These are phyloP conservation scores for Crithidia thermophila DNA, from an alignment of 208 protist species.

Conservation along the genomic window DNA sequence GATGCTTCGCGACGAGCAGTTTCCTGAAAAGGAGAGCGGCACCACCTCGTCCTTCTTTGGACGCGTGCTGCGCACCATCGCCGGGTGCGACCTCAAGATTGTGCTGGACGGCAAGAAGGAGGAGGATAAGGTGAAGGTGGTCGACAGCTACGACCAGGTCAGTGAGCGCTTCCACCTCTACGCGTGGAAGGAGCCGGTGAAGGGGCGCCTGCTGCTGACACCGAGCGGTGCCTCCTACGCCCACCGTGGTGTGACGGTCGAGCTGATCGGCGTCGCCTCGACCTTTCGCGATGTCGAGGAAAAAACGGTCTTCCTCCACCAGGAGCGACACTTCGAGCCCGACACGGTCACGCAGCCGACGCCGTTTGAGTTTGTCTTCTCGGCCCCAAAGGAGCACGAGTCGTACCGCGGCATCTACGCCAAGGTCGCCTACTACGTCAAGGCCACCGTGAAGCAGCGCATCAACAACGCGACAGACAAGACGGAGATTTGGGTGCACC, in stretches of 20 bases:
- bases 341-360: conserved; percentile 52
- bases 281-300: conserved; percentile 31
- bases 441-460: conserved; percentile 59
- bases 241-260: conserved; percentile 76
- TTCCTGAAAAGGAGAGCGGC: conserved; percentile 58
- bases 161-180: conserved; percentile 71
- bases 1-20: conserved; percentile 58
- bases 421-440: conserved; percentile 70
- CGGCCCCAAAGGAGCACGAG: conserved; percentile 76
- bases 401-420: conserved; percentile 82
- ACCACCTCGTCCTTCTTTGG: conserved; percentile 56
- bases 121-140: conserved; percentile 18
- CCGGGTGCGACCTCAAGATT: conserved; percentile 75
- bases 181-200: conserved; percentile 49
- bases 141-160: conserved; percentile 35
- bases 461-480: conserved; percentile 65
- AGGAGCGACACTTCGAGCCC: conserved; percentile 75
- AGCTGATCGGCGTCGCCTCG: conserved; percentile 61
- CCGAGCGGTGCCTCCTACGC: conserved; percentile 60
- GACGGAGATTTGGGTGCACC: conserved; percentile 81
- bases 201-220: conserved; percentile 54
- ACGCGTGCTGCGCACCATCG: conserved; percentile 67
- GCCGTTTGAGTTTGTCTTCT: conserved; percentile 75
- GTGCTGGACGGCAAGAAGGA: conserved; percentile 47
- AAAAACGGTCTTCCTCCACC: conserved; percentile 53